Percentiles rank a stretch among this genome's conserved stretches.
Conservation (phyloP, 2,329 filamentous ascomycete genomes). For the Thelonectria discophora region DNA sequence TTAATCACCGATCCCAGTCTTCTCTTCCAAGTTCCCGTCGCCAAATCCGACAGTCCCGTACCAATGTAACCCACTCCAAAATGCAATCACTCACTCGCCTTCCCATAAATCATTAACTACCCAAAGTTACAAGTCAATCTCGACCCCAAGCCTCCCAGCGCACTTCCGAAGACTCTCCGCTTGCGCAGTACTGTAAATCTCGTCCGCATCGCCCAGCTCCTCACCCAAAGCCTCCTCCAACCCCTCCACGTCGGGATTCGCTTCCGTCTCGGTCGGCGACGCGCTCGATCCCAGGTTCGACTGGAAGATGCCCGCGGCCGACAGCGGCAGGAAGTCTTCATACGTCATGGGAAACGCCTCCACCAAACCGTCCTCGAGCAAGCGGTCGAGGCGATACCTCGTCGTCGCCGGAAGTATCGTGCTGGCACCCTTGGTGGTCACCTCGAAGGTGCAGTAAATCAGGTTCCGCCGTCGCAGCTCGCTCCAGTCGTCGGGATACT, state of each 20-base stretch:
- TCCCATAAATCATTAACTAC: background rate
- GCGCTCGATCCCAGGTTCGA: slow-evolving; percentile 47
- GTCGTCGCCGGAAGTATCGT: background rate
- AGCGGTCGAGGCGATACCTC: slow-evolving; percentile 36
- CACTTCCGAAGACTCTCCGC: slow-evolving; percentile 36
- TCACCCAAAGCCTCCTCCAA: slow-evolving; percentile 24
- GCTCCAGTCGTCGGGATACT: slow-evolving; percentile 53
- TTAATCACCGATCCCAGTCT: too few relatives aligned
- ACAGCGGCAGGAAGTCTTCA: slow-evolving; percentile 62
- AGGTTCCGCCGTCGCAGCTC: slow-evolving; percentile 47
- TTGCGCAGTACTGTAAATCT: slow-evolving; percentile 27
- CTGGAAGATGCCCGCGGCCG: slow-evolving; percentile 60
- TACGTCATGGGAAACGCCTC: slow-evolving; percentile 57
- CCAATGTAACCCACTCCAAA: too few relatives aligned
- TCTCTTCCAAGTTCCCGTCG: too few relatives aligned
- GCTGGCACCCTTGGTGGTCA: slow-evolving; percentile 29
- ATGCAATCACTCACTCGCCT: background rate
- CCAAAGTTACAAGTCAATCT: slow-evolving; percentile 10
- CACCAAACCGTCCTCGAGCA: slow-evolving; percentile 48
- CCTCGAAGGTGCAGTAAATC: slow-evolving; percentile 49
- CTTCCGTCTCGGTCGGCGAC: slow-evolving; percentile 1
- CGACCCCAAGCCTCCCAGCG: slow-evolving; percentile 26
- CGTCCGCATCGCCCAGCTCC: slow-evolving; percentile 25
- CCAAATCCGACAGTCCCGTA: too few relatives aligned
- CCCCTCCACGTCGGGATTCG: slow-evolving; percentile 19